These are phyloP conservation scores for Cordyceps tenuipes DNA, from an alignment of 2,329 filamentous ascomycete species.

Conservation along the genomic window DNA sequence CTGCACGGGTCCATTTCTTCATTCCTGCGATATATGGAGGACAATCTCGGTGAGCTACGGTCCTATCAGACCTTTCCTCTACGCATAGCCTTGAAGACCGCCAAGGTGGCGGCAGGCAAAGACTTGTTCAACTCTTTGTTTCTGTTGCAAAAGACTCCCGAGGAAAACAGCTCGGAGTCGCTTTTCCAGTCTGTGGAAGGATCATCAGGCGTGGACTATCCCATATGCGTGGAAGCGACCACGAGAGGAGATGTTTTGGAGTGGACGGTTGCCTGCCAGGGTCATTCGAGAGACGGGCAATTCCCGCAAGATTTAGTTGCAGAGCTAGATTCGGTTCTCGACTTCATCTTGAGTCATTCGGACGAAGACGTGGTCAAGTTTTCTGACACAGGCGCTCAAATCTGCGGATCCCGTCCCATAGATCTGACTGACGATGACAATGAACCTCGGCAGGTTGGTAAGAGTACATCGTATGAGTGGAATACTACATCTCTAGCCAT, in stretches of 20 bases:
- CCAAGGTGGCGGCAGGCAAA: constrained; percentile 26
- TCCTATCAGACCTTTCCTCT: constrained; percentile 72
- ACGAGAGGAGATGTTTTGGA: constrained; percentile 43
- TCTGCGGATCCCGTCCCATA: constrained; percentile 52
- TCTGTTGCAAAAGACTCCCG: constrained; percentile 38
- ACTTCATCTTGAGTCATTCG: constrained; percentile 42
- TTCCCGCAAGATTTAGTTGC: constrained; percentile 45
- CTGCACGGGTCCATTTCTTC: constrained; percentile 58
- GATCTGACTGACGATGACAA: background rate
- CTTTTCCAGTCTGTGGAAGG: constrained; percentile 58
- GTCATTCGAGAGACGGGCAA: constrained; percentile 22
- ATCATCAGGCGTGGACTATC: constrained; percentile 66
- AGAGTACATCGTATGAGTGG: constrained; percentile 22
- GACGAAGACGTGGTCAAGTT: constrained; percentile 47
- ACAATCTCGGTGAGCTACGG: constrained; percentile 56
- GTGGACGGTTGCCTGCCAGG: constrained; percentile 67
- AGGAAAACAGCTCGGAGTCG: background rate
- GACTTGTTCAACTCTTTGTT: constrained; percentile 49
- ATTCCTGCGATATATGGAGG: constrained; percentile 67
- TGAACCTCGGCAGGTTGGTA: background rate
- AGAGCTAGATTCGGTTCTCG: constrained; percentile 51
- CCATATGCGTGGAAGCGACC: constrained; percentile 76
- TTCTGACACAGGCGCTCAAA: constrained; percentile 40
- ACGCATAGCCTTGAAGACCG: constrained; percentile 51
- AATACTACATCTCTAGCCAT: constrained; percentile 29